A percentile compares a stretch with the other conserved stretches of the same genome.
Evolutionary conservation across 2,329 filamentous ascomycete genomes (phyloP).

Genomic region (Clarireedia paspali): DNA sequence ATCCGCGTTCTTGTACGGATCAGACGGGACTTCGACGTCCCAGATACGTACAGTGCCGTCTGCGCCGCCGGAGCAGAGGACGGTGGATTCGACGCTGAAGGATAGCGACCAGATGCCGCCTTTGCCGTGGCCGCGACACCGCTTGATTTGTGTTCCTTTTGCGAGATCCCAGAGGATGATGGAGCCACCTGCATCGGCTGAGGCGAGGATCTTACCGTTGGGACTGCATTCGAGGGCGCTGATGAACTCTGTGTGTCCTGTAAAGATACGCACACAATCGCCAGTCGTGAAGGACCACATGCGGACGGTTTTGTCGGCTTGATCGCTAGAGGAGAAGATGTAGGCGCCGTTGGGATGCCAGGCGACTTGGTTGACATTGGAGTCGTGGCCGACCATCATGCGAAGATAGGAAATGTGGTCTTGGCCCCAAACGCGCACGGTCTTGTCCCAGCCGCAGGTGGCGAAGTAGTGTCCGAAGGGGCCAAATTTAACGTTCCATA

Average conservation of each 20-base stretch:
- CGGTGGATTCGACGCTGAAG: slow-evolving; percentile 87
- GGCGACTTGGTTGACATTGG: slow-evolving; percentile 80
- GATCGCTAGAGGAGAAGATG: slow-evolving; percentile 84
- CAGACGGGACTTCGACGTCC: slow-evolving; percentile 72
- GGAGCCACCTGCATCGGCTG: slow-evolving; percentile 77
- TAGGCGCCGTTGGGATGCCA: slow-evolving; percentile 96
- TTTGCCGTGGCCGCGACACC: slow-evolving; percentile 87
- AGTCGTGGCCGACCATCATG: slow-evolving; percentile 86
- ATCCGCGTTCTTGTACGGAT: slow-evolving; percentile 50
- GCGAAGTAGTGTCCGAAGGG: slow-evolving; percentile 95
- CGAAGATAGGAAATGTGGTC: slow-evolving; percentile 86
- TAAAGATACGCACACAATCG: slow-evolving; percentile 82
- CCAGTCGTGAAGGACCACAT: slow-evolving; percentile 96
- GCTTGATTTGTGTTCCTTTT: slow-evolving; percentile 80
- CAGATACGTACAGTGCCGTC: slow-evolving; percentile 91
- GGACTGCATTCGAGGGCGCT: slow-evolving; percentile 79
- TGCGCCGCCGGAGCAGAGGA: slow-evolving; percentile 82
- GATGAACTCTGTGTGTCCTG: slow-evolving; percentile 82
- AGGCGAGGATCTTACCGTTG: slow-evolving; percentile 84
- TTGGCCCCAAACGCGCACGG: slow-evolving; percentile 83
- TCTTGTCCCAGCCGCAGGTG: slow-evolving; percentile 81
- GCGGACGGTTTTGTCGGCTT: slow-evolving; percentile 77
- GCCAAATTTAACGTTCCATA: slow-evolving; percentile 83
- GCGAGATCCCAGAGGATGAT: slow-evolving; percentile 93
- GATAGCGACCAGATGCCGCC: slow-evolving; percentile 89